Evolutionary conservation across 306 rosid genomes (phyloP), one percentile per base, ranked within the genome.

Genomic region (Dryas drummondii): DNA sequence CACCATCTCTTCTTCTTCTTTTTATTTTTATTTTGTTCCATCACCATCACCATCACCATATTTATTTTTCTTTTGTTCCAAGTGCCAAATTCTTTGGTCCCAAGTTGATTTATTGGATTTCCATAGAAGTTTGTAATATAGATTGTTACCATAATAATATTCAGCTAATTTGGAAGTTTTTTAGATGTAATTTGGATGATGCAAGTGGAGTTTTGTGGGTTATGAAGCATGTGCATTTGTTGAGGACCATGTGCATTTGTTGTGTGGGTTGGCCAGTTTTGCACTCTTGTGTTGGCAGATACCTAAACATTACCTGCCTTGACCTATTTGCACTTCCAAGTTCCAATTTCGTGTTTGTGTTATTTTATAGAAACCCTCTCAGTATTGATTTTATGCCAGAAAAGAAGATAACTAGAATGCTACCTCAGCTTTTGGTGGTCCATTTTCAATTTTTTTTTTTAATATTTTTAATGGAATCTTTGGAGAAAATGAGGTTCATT

Each of bases 191-290:
- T 72, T 77, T 64, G 53, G 77, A 69, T 45, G 74, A 68, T 47
- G 58, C 61, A 56, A 9, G 63, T 48, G 51, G 32, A n/a, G 67
- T 58, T 70, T 77, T 74, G 84, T 73, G 78, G 82, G 83, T 66
- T 27, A 76, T 70, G 46, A 64, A 69, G 62, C 97, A 88, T 83
- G 91, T 87, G 97, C 80, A 37, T 49, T 76, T 87, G 89, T 75
- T 85, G 75, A 56, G 67, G 68, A 76, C 77, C 97, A 88, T 84
- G 90, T 88, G 92, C 83, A 45, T 72, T 75, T 86, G 86, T 83
- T 80, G 79, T 73, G 40, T 54, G 80, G 73, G 76, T 73, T 68
- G 74, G 81, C 79, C 65, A 7, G 67, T 78, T 63, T 74, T 62
- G 82, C 81, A 77, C 79, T 76, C 66, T 56, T 75, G 62, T 86